These are phyloP conservation scores for Astrothelium macrocarpum DNA, from an alignment of 495 filamentous ascomycete genomes.

Conservation along the genomic window DNA sequence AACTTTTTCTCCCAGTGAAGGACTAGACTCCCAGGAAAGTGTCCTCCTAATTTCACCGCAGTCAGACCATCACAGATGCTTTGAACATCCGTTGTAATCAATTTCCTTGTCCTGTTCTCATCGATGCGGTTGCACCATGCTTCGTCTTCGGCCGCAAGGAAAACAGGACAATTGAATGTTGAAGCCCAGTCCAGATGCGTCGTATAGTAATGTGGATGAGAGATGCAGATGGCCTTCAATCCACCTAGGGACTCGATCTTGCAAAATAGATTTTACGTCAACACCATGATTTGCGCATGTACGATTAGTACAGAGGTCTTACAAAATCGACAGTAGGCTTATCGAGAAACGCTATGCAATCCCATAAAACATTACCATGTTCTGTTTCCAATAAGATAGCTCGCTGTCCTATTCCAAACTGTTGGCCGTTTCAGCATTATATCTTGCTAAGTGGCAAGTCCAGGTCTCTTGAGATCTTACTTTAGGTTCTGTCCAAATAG, in stretches of 20 bases:
- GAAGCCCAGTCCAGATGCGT: constrained; percentile 59
- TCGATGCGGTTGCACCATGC: constrained; percentile 46
- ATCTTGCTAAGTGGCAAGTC: background rate
- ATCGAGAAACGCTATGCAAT: constrained; percentile 58
- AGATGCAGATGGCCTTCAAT: constrained; percentile 63
- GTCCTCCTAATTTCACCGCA: constrained; percentile 60
- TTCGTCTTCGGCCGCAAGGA: constrained; percentile 50
- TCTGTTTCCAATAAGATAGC: constrained; percentile 53
- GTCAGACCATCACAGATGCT: constrained; percentile 43
- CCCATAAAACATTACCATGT: constrained; percentile 62
- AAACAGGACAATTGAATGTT: constrained; percentile 54
- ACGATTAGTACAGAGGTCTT: constrained; percentile 6
- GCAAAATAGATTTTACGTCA: background rate
- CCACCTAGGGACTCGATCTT: constrained; percentile 42
- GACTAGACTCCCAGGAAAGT: constrained; percentile 64
- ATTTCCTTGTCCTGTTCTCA: constrained; percentile 29
- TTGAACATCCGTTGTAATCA: constrained; percentile 35
- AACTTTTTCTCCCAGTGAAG: constrained; percentile 48
- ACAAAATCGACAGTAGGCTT: constrained; percentile 41
- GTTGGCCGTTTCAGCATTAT: background rate
- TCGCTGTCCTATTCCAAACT: constrained; percentile 62
- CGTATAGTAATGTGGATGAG: constrained; percentile 70
- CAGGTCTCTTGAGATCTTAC: constrained; percentile 14
- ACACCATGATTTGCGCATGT: background rate
- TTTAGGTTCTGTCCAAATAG: constrained; percentile 50